These are phyloP conservation scores for Eragrostis curvula DNA, from an alignment of 176 grass and related monocot species.

Conservation along the genomic window DNA sequence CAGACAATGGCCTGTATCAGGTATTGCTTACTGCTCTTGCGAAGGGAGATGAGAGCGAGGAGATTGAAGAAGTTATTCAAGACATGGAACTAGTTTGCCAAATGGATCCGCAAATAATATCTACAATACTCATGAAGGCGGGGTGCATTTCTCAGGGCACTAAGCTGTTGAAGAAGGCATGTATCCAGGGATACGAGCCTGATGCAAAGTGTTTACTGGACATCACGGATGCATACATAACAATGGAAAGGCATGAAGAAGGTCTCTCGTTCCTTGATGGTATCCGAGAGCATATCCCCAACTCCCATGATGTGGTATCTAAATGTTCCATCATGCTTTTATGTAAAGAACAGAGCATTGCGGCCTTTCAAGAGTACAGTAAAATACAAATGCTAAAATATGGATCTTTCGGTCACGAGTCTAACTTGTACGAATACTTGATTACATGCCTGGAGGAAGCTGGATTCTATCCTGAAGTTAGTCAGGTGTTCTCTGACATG, in stretches of 20 bases:
- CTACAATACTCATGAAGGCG: slow-evolving; percentile 59
- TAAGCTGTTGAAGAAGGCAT: slow-evolving; percentile 74
- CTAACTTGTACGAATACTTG: slow-evolving; percentile 68
- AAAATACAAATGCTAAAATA: slow-evolving; percentile 45
- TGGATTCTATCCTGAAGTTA: slow-evolving; percentile 70
- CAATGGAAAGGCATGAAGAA: slow-evolving; percentile 54
- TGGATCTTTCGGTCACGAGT: slow-evolving; percentile 51
- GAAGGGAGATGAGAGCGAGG: slow-evolving; percentile 46
- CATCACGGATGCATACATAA: slow-evolving; percentile 71
- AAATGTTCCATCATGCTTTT: slow-evolving; percentile 81
- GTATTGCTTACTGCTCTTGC: slow-evolving; percentile 60
- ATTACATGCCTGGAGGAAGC: slow-evolving; percentile 71
- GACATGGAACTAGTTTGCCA: slow-evolving; percentile 73
- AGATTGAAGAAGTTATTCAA: slow-evolving; percentile 69
- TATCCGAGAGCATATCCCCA: slow-evolving; percentile 52
- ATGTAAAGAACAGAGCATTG: slow-evolving; percentile 64
- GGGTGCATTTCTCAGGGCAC: slow-evolving; percentile 71
- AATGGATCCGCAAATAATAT: slow-evolving; percentile 62
- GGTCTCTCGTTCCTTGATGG: slow-evolving; percentile 74
- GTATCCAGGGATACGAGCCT: slow-evolving; percentile 62
- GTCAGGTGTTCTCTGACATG: slow-evolving; percentile 90
- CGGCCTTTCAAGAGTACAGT: slow-evolving; percentile 71
- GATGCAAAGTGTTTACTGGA: slow-evolving; percentile 63
- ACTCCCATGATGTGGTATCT: slow-evolving; percentile 62
- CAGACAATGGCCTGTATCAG: slow-evolving; percentile 67